Evolutionary conservation across 1,284 basidiomycete genomes (phyloP).

Genomic region (Microbotryum violaceum): DNA sequence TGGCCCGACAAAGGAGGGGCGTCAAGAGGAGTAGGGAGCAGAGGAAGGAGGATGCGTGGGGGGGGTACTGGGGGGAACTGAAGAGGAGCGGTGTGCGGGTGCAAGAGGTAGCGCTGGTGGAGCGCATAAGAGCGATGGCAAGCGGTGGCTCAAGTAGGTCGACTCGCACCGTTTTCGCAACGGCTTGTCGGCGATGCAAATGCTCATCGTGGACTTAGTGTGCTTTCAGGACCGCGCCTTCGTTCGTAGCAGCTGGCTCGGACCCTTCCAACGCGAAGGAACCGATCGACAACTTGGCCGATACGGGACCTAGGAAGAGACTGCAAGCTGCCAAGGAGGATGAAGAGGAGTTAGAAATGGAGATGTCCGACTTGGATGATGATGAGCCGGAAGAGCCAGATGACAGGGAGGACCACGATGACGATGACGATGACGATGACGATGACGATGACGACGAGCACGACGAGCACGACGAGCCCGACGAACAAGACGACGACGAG

Average conservation of each 20-base stretch:
- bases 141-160: conserved; percentile 45
- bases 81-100: conserved; percentile 31
- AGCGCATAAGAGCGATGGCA: conserved; percentile 34
- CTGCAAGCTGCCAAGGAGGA: conserved; percentile 47
- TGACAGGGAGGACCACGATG: conserved; percentile 8
- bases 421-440: conserved; percentile 18
- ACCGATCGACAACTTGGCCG: conserved; percentile 45
- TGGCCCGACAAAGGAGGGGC: conserved; percentile 46
- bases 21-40: conserved; percentile 53
- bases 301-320: conserved; percentile 42
- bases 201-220: no score
- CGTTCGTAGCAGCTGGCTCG: conserved; percentile 26
- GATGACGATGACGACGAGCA: conserved; percentile 18
- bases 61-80: conserved; percentile 54
- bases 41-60: conserved; percentile 71
- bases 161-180: no score
- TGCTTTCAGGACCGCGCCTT: conserved; percentile 7
- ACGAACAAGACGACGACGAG: conserved; percentile 11
- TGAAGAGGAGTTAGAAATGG: conserved; percentile 39
- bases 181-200: no score
- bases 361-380: conserved; percentile 29
- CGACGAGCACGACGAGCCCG: conserved; percentile 16
- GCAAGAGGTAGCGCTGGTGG: conserved; percentile 22
- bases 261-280: conserved; percentile 2
- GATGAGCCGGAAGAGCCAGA: background rate